Base-by-base conservation (phyloP, 2,329 filamentous ascomycete species). In the Knoxdaviesia proteae region DNA sequence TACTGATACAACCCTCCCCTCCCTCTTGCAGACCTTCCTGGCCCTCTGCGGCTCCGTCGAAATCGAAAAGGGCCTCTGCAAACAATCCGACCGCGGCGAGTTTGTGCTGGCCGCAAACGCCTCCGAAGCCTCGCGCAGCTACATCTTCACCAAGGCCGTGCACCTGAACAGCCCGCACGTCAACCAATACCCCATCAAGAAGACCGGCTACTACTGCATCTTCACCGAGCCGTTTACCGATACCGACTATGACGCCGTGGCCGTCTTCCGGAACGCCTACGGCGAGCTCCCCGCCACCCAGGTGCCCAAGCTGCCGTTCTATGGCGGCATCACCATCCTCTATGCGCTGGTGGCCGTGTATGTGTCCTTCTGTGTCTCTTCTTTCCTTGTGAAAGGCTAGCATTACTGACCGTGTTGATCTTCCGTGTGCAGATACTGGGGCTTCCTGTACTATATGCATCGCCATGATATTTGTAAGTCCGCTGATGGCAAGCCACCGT, bases 121-220 rank as follows among this genome's bases (percentile, higher is more conserved):
- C 41, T 80, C 77, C 37, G 70, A 80, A 34, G 63, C 69, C 40
- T 82, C 84, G 32, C 71, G 69, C 45, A 82, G 72, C 49, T 59
- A 78, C 40, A 83, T 98, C 50, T 64, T 82, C 49, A 88, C 84
- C 47, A 67, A 81, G 57, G 84, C 86, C 7, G 66, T 96, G 46
- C 77, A 94, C 55, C 68, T 96, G 42, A 88, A 84, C 49, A 67
- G 82, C 44, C 70, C 83, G 1, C 65, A 68, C 7, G 68, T 77
- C 3, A 74, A 93, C 56, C 82, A 84, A 48, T 98, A 96, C 56
- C 68, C 74, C 5, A 77, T 94, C 52, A 78, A 78, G 54, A 84
- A 84, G 59, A 98, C 90, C 0, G 90, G 90, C 32, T 98, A 94
- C 61, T 98, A 94, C 60, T 98, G 90, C 54, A 79, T 98, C 46